Evolutionary conservation across 257 asterid genomes (phyloP).

Genomic region (Primulina eburnea): DNA sequence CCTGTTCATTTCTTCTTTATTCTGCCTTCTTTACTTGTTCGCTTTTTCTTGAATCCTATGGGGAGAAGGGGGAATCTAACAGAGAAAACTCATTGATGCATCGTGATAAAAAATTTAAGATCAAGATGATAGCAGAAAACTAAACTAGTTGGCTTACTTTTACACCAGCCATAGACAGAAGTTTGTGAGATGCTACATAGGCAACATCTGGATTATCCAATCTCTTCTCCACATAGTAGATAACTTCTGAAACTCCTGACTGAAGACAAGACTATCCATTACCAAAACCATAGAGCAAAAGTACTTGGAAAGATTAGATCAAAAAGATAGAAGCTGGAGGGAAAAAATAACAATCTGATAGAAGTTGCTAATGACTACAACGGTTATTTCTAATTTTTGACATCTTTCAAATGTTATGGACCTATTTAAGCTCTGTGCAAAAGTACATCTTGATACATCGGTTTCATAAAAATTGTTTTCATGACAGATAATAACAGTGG

Average conservation of each 20-base stretch:
- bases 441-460: not conserved
- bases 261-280: conserved; percentile 28
- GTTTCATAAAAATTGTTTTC: not conserved
- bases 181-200: conserved; percentile 78
- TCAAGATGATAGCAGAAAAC: conserved; percentile 22
- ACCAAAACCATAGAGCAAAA: conserved; percentile 10
- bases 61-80: conserved; percentile 7
- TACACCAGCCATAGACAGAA: conserved; percentile 74
- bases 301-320: conserved; percentile 7
- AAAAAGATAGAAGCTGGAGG: not conserved
- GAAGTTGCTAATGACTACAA: not conserved
- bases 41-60: not conserved
- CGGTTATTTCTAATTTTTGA: not conserved
- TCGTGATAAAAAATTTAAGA: conserved; percentile 18
- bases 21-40: not conserved
- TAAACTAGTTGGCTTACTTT: conserved; percentile 50
- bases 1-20: not conserved
- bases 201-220: conserved; percentile 53
- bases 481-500: not conserved
- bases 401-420: conserved; percentile 1
- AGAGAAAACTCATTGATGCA: conserved; percentile 2
- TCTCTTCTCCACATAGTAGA: conserved; percentile 78
- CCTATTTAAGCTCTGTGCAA: not conserved
- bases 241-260: conserved; percentile 92
- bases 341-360: conserved; percentile 7